Percentiles rank a stretch among this genome's conserved stretches.
phyloP scores from a whole-genome alignment of 805 yeast genomes.

The Yamadazyma sp. region DNA sequence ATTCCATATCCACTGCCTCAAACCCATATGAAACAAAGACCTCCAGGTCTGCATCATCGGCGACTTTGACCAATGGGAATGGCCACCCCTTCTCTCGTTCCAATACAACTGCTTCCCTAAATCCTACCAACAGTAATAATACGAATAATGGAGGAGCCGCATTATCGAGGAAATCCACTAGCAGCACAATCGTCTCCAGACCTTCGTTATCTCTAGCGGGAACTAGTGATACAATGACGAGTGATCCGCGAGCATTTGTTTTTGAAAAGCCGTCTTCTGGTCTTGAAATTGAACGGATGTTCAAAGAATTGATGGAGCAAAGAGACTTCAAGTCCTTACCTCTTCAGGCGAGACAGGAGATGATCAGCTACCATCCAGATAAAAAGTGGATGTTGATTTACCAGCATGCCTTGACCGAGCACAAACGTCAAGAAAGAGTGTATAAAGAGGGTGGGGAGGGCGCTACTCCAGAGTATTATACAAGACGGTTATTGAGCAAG shows the following conservation, averaged over 20 bases:
- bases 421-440: slow-evolving; percentile 47
- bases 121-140: slow-evolving; percentile 1
- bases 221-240: slow-evolving; percentile 18
- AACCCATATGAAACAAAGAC: slow-evolving; percentile 33
- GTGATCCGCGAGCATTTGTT: slow-evolving; percentile 21
- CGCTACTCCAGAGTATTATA: slow-evolving; percentile 73
- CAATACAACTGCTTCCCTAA: not conserved
- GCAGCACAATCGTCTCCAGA: slow-evolving; percentile 25
- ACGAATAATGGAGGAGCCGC: slow-evolving; percentile 8
- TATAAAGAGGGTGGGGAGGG: slow-evolving; percentile 24
- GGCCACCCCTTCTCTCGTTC: not conserved
- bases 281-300: slow-evolving; percentile 68
- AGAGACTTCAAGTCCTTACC: slow-evolving; percentile 76
- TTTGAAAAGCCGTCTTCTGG: slow-evolving; percentile 69
- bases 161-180: slow-evolving; percentile 26
- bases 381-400: slow-evolving; percentile 91
- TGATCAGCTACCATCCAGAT: slow-evolving; percentile 69
- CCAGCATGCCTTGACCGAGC: slow-evolving; percentile 81
- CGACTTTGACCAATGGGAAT: not conserved
- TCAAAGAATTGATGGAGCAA: slow-evolving; percentile 75
- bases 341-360: slow-evolving; percentile 68
- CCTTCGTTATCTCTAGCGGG: slow-evolving; percentile 21
- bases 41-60: slow-evolving; percentile 8
- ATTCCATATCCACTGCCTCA: slow-evolving; percentile 30
- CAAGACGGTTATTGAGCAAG: slow-evolving; percentile 69